phyloP scores from a whole-genome alignment of 352 stramenopile species.

The Phytophthora syringae region DNA sequence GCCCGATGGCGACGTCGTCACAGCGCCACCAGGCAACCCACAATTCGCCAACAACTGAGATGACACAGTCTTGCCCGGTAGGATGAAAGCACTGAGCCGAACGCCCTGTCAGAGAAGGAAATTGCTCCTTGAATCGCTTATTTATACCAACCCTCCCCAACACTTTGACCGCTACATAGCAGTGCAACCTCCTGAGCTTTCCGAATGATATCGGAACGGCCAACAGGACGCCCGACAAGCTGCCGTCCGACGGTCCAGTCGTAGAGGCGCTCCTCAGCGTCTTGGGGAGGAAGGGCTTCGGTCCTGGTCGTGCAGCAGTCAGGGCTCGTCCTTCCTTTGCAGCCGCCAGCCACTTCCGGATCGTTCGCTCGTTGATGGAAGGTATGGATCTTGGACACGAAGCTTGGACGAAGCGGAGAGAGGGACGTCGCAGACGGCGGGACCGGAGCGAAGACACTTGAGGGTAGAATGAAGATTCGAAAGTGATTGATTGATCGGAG shows the following conservation, averaged over 20 bases:
- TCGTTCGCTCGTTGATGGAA: conserved; percentile 1
- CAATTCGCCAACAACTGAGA: too few species aligned
- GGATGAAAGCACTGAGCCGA: conserved; percentile 14
- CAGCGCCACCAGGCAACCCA: too few species aligned
- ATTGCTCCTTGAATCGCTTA: conserved; percentile 20
- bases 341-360: conserved; percentile 1
- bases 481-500: too few species aligned
- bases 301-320: neutral
- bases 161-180: neutral
- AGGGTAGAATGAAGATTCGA: too few species aligned
- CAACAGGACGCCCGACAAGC: conserved; percentile 14
- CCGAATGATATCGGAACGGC: conserved; percentile 10
- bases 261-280: conserved; percentile 13
- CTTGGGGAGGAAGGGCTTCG: conserved; percentile 1
- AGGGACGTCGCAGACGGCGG: too few species aligned
- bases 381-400: too few species aligned
- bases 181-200: conserved; percentile 15
- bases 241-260: conserved; percentile 31
- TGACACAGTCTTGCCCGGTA: too few species aligned
- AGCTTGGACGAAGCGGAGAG: too few species aligned
- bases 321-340: neutral
- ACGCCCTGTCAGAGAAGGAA: conserved; percentile 4
- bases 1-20: too few species aligned
- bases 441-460: too few species aligned
- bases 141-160: conserved; percentile 31